These are phyloP conservation scores for Trifolium pratense DNA, from an alignment of 306 rosid species.

Conservation along the genomic window DNA sequence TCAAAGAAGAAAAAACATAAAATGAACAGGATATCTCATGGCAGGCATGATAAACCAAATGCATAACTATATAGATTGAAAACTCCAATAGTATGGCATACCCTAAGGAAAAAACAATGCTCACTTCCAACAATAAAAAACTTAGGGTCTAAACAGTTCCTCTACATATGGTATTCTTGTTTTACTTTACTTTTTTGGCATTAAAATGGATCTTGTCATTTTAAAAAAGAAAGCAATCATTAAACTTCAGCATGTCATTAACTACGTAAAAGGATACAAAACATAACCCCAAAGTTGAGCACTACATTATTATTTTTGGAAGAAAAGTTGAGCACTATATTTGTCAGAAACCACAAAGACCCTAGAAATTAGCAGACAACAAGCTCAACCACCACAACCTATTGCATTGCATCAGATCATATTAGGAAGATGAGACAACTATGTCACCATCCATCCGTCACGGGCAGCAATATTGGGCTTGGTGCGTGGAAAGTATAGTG, in stretches of 20 bases:
- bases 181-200: background rate
- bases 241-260: conserved; percentile 17
- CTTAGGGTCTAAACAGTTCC: conserved; percentile 8
- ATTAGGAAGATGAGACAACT: conserved; percentile 22
- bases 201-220: conserved; percentile 20
- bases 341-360: conserved; percentile 19
- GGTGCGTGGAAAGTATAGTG: background rate
- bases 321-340: background rate
- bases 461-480: background rate
- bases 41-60: conserved; percentile 8
- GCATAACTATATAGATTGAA: conserved; percentile 37
- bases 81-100: conserved; percentile 36
- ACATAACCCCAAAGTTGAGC: conserved; percentile 18
- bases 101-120: conserved; percentile 21
- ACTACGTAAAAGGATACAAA: background rate
- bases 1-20: conserved; percentile 1
- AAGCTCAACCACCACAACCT: conserved; percentile 23
- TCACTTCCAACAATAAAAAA: conserved; percentile 30
- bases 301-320: background rate
- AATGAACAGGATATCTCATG: conserved; percentile 44
- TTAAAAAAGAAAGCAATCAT: conserved; percentile 2
- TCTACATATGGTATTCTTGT: background rate
- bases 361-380: conserved; percentile 5
- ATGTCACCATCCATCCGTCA: conserved; percentile 6
- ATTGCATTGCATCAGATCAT: conserved; percentile 10